These are phyloP conservation scores for Cyamopsis tetragonoloba DNA, from an alignment of 306 rosid genomes.

Conservation along the genomic window DNA sequence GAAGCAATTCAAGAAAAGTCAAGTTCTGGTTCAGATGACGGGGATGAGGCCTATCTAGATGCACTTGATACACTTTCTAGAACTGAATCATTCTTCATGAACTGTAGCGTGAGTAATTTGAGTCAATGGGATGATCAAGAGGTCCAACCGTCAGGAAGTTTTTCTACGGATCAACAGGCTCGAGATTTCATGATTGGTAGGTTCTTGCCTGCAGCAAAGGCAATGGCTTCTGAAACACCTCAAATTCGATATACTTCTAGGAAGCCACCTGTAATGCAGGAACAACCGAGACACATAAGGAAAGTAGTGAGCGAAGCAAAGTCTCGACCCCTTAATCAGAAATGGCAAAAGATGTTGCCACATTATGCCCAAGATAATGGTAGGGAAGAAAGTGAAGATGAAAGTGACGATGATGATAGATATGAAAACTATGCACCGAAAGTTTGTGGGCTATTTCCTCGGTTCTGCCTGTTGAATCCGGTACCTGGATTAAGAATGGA, in stretches of 20 bases:
- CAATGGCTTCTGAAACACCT: slow-evolving; percentile 77
- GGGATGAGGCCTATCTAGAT: slow-evolving; percentile 62
- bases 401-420: slow-evolving; percentile 41
- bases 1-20: slow-evolving; percentile 30
- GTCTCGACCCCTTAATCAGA: slow-evolving; percentile 31
- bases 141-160: slow-evolving; percentile 38
- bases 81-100: slow-evolving; percentile 67
- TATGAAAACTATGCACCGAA: slow-evolving; percentile 42
- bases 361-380: slow-evolving; percentile 40
- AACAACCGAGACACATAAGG: slow-evolving; percentile 45
- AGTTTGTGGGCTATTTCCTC: slow-evolving; percentile 61
- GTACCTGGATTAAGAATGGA: slow-evolving; percentile 60
- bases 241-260: slow-evolving; percentile 42
- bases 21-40: slow-evolving; percentile 52
- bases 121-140: slow-evolving; percentile 69
- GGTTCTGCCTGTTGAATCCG: slow-evolving; percentile 61
- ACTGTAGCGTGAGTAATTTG: slow-evolving; percentile 77
- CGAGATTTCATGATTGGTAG: slow-evolving; percentile 87
- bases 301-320: slow-evolving; percentile 34
- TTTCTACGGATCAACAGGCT: slow-evolving; percentile 60
- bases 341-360: slow-evolving; percentile 37
- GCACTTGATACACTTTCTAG: slow-evolving; percentile 77
- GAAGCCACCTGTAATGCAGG: slow-evolving; percentile 42
- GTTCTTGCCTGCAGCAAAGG: slow-evolving; percentile 93
- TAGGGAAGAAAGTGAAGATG: slow-evolving; percentile 53